Evolutionary conservation across 2,329 filamentous ascomycete species (phyloP).

Genomic region (Arthrobotrys sphaeroides): DNA sequence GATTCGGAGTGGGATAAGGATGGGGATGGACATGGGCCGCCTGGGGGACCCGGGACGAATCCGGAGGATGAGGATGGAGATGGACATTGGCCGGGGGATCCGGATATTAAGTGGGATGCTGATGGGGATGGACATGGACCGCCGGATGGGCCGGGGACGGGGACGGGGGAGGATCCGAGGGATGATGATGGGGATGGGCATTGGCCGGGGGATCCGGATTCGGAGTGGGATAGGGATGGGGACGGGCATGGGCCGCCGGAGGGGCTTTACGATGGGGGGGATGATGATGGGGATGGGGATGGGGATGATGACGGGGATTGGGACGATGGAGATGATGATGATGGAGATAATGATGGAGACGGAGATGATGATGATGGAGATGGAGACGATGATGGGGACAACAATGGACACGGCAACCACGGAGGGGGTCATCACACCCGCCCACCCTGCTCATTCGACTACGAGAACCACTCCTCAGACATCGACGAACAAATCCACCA

Average conservation of each 20-base stretch:
- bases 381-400: not conserved
- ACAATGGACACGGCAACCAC: no score
- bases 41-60: not conserved
- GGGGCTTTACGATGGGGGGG: not conserved
- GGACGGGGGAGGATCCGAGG: not conserved
- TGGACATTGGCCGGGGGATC: constrained; percentile 19
- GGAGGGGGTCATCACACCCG: not conserved
- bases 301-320: not conserved
- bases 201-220: constrained; percentile 1
- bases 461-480: constrained; percentile 24
- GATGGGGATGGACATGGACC: constrained; percentile 19
- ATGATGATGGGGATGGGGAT: constrained; percentile 2
- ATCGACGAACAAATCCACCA: constrained; percentile 28
- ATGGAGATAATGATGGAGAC: not conserved
- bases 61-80: constrained; percentile 9
- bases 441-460: constrained; percentile 15
- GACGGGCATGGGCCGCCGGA: constrained; percentile 20
- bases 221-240: not conserved
- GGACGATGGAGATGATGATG: not conserved
- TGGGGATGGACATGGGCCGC: constrained; percentile 4
- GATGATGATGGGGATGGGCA: constrained; percentile 21
- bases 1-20: constrained; percentile 1
- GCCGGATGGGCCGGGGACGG: not conserved
- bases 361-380: not conserved
- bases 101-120: not conserved